Conservation (phyloP, 148 eudicot genomes). For the Vaccinium vitisidaea region DNA sequence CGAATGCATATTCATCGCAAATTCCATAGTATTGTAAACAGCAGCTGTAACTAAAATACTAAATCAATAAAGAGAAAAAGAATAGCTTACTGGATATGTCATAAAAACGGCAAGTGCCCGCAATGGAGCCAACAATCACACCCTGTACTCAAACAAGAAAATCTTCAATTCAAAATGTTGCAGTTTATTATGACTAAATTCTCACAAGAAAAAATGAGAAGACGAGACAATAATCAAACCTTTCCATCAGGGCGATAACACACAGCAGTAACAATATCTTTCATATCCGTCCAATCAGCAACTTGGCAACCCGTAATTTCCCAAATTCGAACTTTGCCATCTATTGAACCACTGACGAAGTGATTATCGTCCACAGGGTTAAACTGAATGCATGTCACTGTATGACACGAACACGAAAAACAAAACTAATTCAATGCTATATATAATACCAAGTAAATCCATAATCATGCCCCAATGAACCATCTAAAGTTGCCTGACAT, state of each 20-base stretch:
- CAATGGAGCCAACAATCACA: constrained; percentile 66
- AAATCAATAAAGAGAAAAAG: background rate
- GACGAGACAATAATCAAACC: constrained; percentile 40
- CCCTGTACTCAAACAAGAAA: constrained; percentile 48
- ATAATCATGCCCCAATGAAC: background rate
- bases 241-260: constrained; percentile 80
- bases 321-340: constrained; percentile 98
- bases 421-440: background rate
- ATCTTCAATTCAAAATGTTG: background rate
- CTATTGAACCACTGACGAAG: constrained; percentile 96
- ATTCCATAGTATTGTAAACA: background rate
- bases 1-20: background rate
- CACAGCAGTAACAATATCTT: constrained; percentile 87
- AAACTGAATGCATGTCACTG: constrained; percentile 93
- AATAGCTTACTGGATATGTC: constrained; percentile 51
- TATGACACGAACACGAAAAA: constrained; percentile 25
- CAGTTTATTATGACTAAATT: background rate
- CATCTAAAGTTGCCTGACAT: background rate
- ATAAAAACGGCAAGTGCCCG: constrained; percentile 64
- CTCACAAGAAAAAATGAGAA: constrained; percentile 3
- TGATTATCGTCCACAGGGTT: constrained; percentile 71
- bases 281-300: constrained; percentile 76
- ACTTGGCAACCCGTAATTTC: constrained; percentile 61
- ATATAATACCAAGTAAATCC: background rate
- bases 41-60: background rate